These are phyloP conservation scores for Parachlorella kessleri DNA, from an alignment of 139 green algal genomes.

Conservation along the genomic window DNA sequence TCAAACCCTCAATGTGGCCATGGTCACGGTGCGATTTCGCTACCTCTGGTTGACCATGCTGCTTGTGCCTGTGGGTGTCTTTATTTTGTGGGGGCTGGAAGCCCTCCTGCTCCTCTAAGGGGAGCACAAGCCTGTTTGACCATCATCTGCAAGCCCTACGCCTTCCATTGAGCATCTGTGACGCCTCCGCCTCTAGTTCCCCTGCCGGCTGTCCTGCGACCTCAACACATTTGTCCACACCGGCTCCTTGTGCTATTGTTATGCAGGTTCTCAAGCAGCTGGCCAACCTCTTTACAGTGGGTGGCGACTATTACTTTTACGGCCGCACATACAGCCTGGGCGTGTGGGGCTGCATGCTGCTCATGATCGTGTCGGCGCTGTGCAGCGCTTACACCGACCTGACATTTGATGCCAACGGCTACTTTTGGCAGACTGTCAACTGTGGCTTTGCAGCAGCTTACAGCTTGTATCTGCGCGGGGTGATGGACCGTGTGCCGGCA, in stretches of 20 bases:
- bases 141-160: too few species aligned
- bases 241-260: too few species aligned
- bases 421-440: conserved; percentile 75
- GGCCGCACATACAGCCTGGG: conserved; percentile 56
- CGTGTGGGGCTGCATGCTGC: conserved; percentile 74
- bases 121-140: too few species aligned
- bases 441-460: conserved; percentile 53
- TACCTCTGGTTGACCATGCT: too few species aligned
- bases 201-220: too few species aligned
- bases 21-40: conserved; percentile 76
- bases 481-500: conserved; percentile 78
- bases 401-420: conserved; percentile 78
- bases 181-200: too few species aligned
- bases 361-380: conserved; percentile 86
- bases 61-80: too few species aligned
- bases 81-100: too few species aligned
- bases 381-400: conserved; percentile 83
- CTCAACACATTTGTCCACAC: too few species aligned
- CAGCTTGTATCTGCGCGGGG: conserved; percentile 74
- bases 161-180: too few species aligned
- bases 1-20: conserved; percentile 71
- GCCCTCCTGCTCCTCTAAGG: too few species aligned
- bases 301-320: conserved; percentile 82
- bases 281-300: conserved; percentile 88
- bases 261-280: conserved; percentile 87